phyloP scores from a whole-genome alignment of 108 stramenopile species.

The Cyclotella kingstonii region DNA sequence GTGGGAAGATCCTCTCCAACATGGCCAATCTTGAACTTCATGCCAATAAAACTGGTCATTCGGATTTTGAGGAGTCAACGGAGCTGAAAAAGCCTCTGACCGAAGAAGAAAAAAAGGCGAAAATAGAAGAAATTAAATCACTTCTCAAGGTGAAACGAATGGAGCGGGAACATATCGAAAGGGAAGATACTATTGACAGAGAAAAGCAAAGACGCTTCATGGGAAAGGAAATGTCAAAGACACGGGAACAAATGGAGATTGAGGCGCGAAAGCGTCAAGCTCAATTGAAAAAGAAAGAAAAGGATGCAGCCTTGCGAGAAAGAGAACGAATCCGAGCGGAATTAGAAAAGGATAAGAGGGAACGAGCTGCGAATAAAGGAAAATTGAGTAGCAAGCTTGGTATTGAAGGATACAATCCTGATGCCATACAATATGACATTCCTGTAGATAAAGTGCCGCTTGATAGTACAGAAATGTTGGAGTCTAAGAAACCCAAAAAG shows the following conservation, averaged over 20 bases:
- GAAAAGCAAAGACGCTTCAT: constrained; percentile 84
- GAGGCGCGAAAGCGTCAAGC: constrained; percentile 83
- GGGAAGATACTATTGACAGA: constrained; percentile 79
- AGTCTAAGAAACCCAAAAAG: constrained; percentile 53
- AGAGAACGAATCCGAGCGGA: constrained; percentile 88
- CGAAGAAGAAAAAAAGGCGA: constrained; percentile 89
- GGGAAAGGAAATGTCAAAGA: constrained; percentile 81
- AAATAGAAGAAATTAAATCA: constrained; percentile 87
- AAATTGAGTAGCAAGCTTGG: constrained; percentile 81
- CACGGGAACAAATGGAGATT: constrained; percentile 83
- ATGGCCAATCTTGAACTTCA: constrained; percentile 89
- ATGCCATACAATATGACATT: constrained; percentile 84
- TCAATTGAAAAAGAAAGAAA: constrained; percentile 62
- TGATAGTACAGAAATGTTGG: constrained; percentile 24
- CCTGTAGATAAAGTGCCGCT: constrained; percentile 31
- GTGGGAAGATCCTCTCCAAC: constrained; percentile 76
- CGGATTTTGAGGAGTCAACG: constrained; percentile 89
- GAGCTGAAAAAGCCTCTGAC: constrained; percentile 71
- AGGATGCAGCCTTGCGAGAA: constrained; percentile 70
- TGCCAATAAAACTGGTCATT: constrained; percentile 89
- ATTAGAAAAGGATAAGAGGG: constrained; percentile 88
- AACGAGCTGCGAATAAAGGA: constrained; percentile 84
- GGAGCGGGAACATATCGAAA: constrained; percentile 85
- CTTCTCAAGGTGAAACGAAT: constrained; percentile 74
- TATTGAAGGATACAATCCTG: constrained; percentile 92